Evolutionary conservation across 2,329 filamentous ascomycete species (phyloP), one percentile per base, ranked within the genome.

Genomic region (Tolypocladium tropicale): DNA sequence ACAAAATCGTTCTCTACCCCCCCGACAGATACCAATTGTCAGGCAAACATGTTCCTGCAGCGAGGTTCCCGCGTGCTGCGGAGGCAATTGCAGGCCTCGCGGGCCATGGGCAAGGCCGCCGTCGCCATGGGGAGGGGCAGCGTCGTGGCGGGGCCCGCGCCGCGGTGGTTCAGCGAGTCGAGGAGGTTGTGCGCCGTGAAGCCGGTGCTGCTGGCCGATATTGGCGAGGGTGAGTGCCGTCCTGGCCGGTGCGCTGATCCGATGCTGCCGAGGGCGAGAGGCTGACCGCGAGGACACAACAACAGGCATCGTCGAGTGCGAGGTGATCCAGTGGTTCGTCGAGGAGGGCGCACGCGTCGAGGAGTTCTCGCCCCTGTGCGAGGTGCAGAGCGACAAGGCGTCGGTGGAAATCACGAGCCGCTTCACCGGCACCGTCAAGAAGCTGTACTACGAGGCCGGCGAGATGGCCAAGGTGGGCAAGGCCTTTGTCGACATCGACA

Each of bases 261-360:
- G n/a, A 23, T n/a, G n/a, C n/a, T n/a, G n/a, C 39, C 18, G 43
- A 28, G n/a, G 34, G 52, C 25, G 41, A 39, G 18, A 23, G 32
- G 32, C 59, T 61, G 43, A 59, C 54, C 3, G 14, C 21, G n/a
- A 23, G 4, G n/a, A 28, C 6, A 41, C 21, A 11, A 6, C 18
- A 11, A 46, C 64, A 94, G 94, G 94, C 55, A 99, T 97, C 67
- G 92, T 94, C 69, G 94, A 99, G 75, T 96, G 94, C 68, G 94
- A 99, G 73, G 90, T 99, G 67, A 97, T 97, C 66, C 94, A 99
- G 77, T 99, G 94, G 94, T 99, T 97, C 70, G 93, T 99, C 62
- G 88, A 96, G 74, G 91, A 95, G 53, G 93, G 92, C 57, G 94
- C 94, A 37, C 86, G 89, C 57, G 92, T 99, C 64, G 92, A 99